phyloP scores from a whole-genome alignment of 306 rosid genomes.

The Inga oerstediana region DNA sequence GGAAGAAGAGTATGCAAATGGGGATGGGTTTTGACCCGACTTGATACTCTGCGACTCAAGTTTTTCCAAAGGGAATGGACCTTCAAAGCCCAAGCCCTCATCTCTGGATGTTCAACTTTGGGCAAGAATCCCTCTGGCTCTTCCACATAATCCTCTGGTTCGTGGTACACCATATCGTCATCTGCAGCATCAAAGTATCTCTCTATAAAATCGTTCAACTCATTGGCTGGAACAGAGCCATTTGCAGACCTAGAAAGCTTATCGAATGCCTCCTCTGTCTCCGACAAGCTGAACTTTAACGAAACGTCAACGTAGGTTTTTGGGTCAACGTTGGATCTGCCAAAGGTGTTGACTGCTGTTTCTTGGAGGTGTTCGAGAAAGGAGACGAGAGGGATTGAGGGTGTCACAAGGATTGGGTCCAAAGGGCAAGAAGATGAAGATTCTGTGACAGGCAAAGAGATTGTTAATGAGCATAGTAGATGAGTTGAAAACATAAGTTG shows the following conservation, averaged over 20 bases:
- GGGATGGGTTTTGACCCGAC: conserved; percentile 48
- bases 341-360: conserved; percentile 52
- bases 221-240: conserved; percentile 46
- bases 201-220: conserved; percentile 42
- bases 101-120: conserved; percentile 56
- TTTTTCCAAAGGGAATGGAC: conserved; percentile 81
- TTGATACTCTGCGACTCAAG: conserved; percentile 55
- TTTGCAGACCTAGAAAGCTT: conserved; percentile 39
- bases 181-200: conserved; percentile 59
- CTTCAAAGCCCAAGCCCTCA: conserved; percentile 79
- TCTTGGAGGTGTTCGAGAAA: conserved; percentile 67
- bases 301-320: conserved; percentile 80
- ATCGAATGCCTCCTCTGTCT: conserved; percentile 50
- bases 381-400: conserved; percentile 57
- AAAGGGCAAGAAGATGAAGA: background rate
- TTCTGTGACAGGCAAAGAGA: conserved; percentile 7
- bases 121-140: conserved; percentile 70
- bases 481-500: background rate
- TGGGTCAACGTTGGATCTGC: conserved; percentile 55
- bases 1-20: conserved; percentile 73
- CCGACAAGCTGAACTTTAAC: conserved; percentile 46
- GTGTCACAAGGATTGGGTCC: conserved; percentile 31
- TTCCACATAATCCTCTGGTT: conserved; percentile 62
- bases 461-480: background rate
- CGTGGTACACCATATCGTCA: conserved; percentile 56